These are phyloP conservation scores for Petunia hybrid DNA, from an alignment of 305 asterid species.

Conservation along the genomic window DNA sequence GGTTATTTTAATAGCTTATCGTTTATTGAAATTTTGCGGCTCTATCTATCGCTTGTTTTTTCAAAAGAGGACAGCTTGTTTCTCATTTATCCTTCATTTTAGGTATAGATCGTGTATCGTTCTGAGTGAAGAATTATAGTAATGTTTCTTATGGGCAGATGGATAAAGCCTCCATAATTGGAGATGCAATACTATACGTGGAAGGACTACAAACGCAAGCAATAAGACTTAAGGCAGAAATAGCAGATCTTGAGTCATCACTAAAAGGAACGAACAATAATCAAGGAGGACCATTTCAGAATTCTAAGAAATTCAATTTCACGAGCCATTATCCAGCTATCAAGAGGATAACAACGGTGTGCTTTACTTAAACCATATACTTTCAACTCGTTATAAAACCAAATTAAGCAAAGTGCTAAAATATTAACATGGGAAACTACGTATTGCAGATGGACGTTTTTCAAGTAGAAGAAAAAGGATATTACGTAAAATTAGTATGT, in stretches of 20 bases:
- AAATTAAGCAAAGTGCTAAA: neutral
- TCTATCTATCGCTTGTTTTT: too few relatives aligned
- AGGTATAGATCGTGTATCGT: neutral
- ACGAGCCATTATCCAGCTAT: conserved; percentile 39
- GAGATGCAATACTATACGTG: conserved; percentile 73
- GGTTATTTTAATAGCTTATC: too few relatives aligned
- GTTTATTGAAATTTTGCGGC: too few relatives aligned
- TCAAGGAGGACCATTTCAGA: conserved; percentile 37
- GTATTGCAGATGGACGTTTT: conserved; percentile 67
- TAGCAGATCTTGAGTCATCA: conserved; percentile 57
- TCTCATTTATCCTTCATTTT: neutral
- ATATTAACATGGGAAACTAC: neutral
- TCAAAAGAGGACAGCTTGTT: too few relatives aligned
- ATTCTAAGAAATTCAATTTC: conserved; percentile 33
- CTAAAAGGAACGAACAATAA: conserved; percentile 31
- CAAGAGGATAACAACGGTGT: conserved; percentile 70
- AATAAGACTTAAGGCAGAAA: conserved; percentile 64
- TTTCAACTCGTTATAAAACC: neutral
- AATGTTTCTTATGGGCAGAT: conserved; percentile 47
- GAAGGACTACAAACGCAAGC: conserved; percentile 77
- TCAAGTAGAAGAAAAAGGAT: conserved; percentile 65
- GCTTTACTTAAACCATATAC: neutral
- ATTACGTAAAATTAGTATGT: conserved; percentile 59
- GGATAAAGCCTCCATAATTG: conserved; percentile 94
- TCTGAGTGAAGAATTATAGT: neutral